A percentile compares a stretch with the other conserved stretches of the same genome.
Evolutionary conservation across 306 rosid species (phyloP).

Genomic region (Amphicarpaea edgeworthii): DNA sequence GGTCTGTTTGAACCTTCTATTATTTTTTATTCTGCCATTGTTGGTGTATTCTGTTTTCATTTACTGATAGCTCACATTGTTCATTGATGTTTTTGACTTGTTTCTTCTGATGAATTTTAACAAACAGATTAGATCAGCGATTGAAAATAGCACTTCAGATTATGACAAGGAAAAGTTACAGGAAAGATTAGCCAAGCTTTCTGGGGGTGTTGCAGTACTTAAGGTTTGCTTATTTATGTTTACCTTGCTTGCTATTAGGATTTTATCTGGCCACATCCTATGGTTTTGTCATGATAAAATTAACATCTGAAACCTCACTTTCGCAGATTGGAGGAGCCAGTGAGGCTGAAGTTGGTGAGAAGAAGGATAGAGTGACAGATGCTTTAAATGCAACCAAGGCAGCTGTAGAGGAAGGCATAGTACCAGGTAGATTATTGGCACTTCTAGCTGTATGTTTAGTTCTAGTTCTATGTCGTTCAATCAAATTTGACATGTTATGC

Average conservation of each 20-base stretch:
- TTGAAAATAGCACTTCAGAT: slow-evolving; percentile 88
- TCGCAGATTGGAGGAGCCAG: slow-evolving; percentile 97
- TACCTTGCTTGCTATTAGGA: neutral
- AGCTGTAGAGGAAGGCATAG: slow-evolving; percentile 96
- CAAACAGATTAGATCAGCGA: slow-evolving; percentile 77
- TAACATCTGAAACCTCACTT: neutral
- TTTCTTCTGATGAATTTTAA: slow-evolving; percentile 1
- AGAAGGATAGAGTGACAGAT: slow-evolving; percentile 96
- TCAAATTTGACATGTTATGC: slow-evolving; percentile 3
- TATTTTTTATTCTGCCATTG: slow-evolving; percentile 5
- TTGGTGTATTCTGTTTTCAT: slow-evolving; percentile 18
- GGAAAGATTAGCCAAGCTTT: slow-evolving; percentile 94
- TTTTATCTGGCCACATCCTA: neutral
- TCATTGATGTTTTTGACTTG: neutral
- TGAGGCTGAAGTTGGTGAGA: slow-evolving; percentile 94
- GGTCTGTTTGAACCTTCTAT: slow-evolving; percentile 58
- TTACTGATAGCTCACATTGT: neutral
- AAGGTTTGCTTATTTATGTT: slow-evolving; percentile 60
- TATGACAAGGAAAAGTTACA: slow-evolving; percentile 96
- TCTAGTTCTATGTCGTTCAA: neutral
- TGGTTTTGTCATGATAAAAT: slow-evolving; percentile 30
- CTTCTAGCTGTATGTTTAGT: neutral
- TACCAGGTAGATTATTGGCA: slow-evolving; percentile 64
- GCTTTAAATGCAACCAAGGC: slow-evolving; percentile 98
- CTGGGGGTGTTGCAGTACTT: slow-evolving; percentile 97